Conservation (phyloP, 2,329 filamentous ascomycete species). For the Eurotiales sp. region DNA sequence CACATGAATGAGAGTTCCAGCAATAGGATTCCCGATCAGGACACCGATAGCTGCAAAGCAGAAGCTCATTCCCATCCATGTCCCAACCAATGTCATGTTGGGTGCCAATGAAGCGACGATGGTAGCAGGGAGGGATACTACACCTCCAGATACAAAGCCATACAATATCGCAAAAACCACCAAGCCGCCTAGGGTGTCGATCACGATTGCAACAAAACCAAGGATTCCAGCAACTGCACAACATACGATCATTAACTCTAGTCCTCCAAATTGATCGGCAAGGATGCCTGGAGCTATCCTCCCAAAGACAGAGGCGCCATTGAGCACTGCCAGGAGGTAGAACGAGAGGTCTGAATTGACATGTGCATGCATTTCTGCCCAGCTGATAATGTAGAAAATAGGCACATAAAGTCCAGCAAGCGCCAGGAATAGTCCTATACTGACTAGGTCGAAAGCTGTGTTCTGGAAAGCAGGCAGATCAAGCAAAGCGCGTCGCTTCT, state of each 20-base stretch:
- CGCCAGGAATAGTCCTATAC: slow-evolving; percentile 60
- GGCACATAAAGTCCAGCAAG: slow-evolving; percentile 44
- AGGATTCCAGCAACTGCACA: slow-evolving; percentile 41
- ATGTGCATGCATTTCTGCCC: slow-evolving; percentile 39
- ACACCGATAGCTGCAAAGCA: slow-evolving; percentile 34
- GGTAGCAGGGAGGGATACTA: slow-evolving; percentile 44
- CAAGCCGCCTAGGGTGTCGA: slow-evolving; percentile 35
- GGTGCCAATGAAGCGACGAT: slow-evolving; percentile 37
- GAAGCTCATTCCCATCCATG: slow-evolving; percentile 56
- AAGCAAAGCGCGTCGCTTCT: slow-evolving; percentile 41
- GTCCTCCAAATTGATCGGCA: slow-evolving; percentile 53
- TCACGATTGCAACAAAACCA: slow-evolving; percentile 38
- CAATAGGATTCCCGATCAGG: slow-evolving; percentile 30
- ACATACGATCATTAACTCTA: slow-evolving; percentile 54
- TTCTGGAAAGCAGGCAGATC: slow-evolving; percentile 59
- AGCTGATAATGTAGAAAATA: slow-evolving; percentile 41
- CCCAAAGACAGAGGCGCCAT: slow-evolving; percentile 58
- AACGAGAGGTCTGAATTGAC: slow-evolving; percentile 51
- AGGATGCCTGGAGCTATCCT: slow-evolving; percentile 57
- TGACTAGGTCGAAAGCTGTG: slow-evolving; percentile 40
- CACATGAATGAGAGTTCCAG: slow-evolving; percentile 25
- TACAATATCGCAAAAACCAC: slow-evolving; percentile 43
- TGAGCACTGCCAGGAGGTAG: slow-evolving; percentile 66
- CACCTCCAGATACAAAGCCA: slow-evolving; percentile 50
- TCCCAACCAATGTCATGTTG: slow-evolving; percentile 53